Percentiles rank a stretch among this genome's conserved stretches.
These are phyloP conservation scores for Mycena galopus DNA, from an alignment of 768 basidiomycete genomes.

Conservation along the genomic window DNA sequence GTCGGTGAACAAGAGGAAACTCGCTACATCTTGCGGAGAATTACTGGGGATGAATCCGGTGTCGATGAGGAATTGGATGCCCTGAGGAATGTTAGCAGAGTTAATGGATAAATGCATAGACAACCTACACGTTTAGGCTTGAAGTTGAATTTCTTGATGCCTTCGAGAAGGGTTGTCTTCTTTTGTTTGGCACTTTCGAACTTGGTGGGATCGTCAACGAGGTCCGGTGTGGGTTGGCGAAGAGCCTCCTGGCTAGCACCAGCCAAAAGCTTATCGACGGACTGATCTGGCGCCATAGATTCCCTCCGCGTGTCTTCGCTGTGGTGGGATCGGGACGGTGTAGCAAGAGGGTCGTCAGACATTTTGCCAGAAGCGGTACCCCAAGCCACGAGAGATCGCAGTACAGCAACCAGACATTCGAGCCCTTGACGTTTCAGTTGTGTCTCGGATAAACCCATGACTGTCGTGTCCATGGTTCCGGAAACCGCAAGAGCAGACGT, in stretches of 20 bases:
- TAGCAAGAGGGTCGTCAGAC: slow-evolving; percentile 54
- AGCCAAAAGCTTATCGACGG: slow-evolving; percentile 66
- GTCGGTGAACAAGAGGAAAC: slow-evolving; percentile 89
- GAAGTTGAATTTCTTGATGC: slow-evolving; percentile 97
- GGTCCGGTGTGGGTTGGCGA: slow-evolving; percentile 81
- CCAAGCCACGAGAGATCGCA: slow-evolving; percentile 94
- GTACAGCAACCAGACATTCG: slow-evolving; percentile 91
- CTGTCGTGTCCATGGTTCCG: slow-evolving; percentile 75
- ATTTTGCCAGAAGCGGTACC: slow-evolving; percentile 70
- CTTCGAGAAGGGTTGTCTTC: slow-evolving; percentile 94
- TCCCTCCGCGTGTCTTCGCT: slow-evolving; percentile 70
- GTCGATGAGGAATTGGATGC: slow-evolving; percentile 89
- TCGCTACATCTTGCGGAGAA: slow-evolving; percentile 82
- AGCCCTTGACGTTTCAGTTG: slow-evolving; percentile 92
- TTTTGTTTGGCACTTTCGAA: slow-evolving; percentile 97
- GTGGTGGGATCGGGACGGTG: slow-evolving; percentile 58
- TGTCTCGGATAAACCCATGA: slow-evolving; percentile 80
- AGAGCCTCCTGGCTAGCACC: slow-evolving; percentile 65
- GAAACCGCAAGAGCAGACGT: slow-evolving; percentile 75
- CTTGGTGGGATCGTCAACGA: slow-evolving; percentile 88
- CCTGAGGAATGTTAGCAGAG: slow-evolving; percentile 59
- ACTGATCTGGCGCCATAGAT: slow-evolving; percentile 66
- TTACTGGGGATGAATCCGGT: slow-evolving; percentile 86
- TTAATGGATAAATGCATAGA: background rate
- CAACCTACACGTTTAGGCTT: slow-evolving; percentile 92